Conservation (phyloP, 805 yeast genomes). For the Myxozyma monticola region DNA sequence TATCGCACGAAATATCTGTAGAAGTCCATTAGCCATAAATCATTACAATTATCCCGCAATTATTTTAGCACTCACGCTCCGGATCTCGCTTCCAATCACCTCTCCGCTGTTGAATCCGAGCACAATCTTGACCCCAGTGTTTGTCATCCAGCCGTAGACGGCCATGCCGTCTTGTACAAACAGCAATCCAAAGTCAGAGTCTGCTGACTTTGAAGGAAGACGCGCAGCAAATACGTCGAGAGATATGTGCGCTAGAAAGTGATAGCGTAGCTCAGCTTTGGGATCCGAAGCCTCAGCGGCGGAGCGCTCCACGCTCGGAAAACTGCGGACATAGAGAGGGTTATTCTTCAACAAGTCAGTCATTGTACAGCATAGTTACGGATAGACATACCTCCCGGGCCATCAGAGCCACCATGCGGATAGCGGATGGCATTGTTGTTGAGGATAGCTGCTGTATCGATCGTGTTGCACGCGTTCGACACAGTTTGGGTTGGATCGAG, state of each 20-base stretch:
- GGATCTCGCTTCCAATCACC: conserved; percentile 33
- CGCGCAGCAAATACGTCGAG: conserved; percentile 64
- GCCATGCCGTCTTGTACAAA: conserved; percentile 67
- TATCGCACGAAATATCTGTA: conserved; percentile 44
- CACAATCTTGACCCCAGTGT: conserved; percentile 65
- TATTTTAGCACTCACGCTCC: conserved; percentile 31
- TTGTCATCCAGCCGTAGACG: conserved; percentile 68
- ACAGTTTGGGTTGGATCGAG: too few relatives aligned
- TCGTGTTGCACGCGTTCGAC: too few relatives aligned
- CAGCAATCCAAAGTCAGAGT: conserved; percentile 46
- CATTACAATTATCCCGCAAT: neutral
- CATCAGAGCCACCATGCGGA: conserved; percentile 28
- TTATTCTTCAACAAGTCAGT: conserved; percentile 25
- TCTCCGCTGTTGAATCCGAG: conserved; percentile 50
- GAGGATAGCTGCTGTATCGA: neutral
- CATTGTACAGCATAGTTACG: too few relatives aligned
- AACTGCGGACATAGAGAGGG: conserved; percentile 24
- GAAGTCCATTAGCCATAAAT: too few relatives aligned
- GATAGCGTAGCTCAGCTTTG: conserved; percentile 46
- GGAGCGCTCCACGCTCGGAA: neutral
- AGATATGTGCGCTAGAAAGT: conserved; percentile 75
- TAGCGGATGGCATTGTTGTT: conserved; percentile 19
- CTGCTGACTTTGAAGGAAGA: conserved; percentile 45
- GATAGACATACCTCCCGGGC: conserved; percentile 29
- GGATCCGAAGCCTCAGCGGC: neutral